Conservation (phyloP, 2,329 filamentous ascomycete species). For the Bretziella fagacearum region DNA sequence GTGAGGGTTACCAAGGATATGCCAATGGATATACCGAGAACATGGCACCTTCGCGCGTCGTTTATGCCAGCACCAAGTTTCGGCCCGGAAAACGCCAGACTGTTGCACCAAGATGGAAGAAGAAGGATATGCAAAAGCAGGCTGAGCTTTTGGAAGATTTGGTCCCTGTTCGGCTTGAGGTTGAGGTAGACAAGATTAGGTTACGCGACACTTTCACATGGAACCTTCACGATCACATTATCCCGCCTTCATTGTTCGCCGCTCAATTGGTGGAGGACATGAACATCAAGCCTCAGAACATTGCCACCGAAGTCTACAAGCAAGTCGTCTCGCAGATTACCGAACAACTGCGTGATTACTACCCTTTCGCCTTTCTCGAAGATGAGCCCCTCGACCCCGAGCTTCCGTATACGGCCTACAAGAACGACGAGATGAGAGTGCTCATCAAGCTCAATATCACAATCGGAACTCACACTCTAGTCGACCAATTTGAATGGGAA, state of each 20-base stretch:
- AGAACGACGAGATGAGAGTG: conserved; percentile 97
- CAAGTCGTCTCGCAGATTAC: conserved; percentile 53
- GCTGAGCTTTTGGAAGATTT: conserved; percentile 83
- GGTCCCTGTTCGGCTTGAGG: conserved; percentile 77
- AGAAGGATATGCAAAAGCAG: conserved; percentile 69
- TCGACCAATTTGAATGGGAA: conserved; percentile 98
- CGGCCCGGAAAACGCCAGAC: conserved; percentile 63
- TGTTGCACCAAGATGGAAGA: conserved; percentile 52
- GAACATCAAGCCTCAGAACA: conserved; percentile 55
- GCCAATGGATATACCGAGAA: conserved; percentile 73
- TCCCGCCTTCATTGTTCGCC: conserved; percentile 66
- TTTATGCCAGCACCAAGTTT: conserved; percentile 65
- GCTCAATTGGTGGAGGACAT: conserved; percentile 85
- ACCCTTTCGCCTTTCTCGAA: conserved; percentile 76
- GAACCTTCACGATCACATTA: conserved; percentile 85
- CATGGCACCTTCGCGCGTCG: conserved; percentile 46
- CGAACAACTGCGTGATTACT: conserved; percentile 85
- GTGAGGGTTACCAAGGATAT: conserved; percentile 69
- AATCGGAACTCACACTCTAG: conserved; percentile 80
- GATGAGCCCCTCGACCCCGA: conserved; percentile 83
- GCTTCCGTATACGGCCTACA: conserved; percentile 82
- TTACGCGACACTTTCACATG: conserved; percentile 95
- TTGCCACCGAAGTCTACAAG: conserved; percentile 40
- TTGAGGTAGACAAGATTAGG: conserved; percentile 91
- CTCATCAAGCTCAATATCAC: conserved; percentile 94